Evolutionary conservation across 164 flowering plant genomes (phyloP).

Genomic region (Vitis rupestris): DNA sequence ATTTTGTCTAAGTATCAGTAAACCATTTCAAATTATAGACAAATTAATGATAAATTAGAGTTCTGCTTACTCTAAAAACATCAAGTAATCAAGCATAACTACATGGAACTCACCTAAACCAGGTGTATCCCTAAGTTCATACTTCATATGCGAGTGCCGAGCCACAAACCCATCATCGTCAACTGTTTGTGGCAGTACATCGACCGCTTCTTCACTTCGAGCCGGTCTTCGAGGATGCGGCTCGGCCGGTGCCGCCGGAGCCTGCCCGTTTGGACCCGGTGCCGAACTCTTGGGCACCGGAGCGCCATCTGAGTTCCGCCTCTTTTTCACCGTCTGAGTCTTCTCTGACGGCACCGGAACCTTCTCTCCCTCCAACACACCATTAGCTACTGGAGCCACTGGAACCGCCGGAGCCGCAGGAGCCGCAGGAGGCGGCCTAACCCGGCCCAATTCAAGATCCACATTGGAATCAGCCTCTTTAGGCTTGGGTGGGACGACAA

Average conservation of each 20-base stretch:
- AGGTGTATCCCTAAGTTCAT: constrained; percentile 90
- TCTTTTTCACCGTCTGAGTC: constrained; percentile 51
- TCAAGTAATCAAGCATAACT: not conserved
- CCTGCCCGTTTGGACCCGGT: constrained; percentile 36
- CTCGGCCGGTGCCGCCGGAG: constrained; percentile 10
- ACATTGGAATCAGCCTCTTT: constrained; percentile 27
- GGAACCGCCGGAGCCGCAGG: constrained; percentile 15
- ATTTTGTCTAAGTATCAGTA: constrained; percentile 3
- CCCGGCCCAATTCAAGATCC: constrained; percentile 81
- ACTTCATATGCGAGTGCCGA: constrained; percentile 83
- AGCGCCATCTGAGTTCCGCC: constrained; percentile 61
- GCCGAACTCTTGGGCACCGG: constrained; percentile 20
- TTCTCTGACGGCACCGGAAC: constrained; percentile 19
- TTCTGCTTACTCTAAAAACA: not conserved
- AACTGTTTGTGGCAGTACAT: constrained; percentile 47
- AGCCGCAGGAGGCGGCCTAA: not conserved
- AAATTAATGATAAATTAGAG: not conserved
- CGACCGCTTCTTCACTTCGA: constrained; percentile 47
- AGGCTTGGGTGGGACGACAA: constrained; percentile 28
- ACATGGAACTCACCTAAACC: constrained; percentile 70
- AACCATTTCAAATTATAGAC: not conserved
- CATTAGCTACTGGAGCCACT: constrained; percentile 31
- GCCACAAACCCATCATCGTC: constrained; percentile 65
- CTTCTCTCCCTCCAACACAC: constrained; percentile 31
- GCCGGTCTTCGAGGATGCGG: constrained; percentile 23